Conservation (phyloP, 805 yeast genomes). For the Yarrowia sp. region DNA sequence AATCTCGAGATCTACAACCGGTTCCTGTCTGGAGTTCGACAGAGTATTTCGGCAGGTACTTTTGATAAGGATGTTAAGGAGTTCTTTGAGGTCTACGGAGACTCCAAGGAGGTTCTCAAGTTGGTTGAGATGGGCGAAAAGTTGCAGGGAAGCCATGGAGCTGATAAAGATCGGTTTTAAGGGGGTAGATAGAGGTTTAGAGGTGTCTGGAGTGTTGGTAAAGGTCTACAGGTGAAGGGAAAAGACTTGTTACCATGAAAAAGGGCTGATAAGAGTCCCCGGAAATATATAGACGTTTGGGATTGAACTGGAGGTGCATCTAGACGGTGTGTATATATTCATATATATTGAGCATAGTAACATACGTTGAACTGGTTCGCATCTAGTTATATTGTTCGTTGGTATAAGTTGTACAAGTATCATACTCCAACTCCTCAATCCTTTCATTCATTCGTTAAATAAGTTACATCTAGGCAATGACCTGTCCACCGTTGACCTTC, state of each 20-base stretch:
- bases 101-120: slow-evolving; percentile 1
- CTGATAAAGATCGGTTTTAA: slow-evolving; percentile 7
- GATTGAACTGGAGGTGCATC: too few relatives aligned
- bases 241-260: too few relatives aligned
- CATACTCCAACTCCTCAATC: too few relatives aligned
- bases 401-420: too few relatives aligned
- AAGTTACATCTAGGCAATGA: slow-evolving; percentile 40
- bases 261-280: too few relatives aligned
- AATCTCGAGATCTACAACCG: slow-evolving; percentile 35
- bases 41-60: slow-evolving; percentile 34
- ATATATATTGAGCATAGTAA: too few relatives aligned
- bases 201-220: too few relatives aligned
- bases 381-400: too few relatives aligned
- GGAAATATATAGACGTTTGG: neutral
- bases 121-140: neutral
- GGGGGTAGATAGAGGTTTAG: neutral
- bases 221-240: too few relatives aligned
- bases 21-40: slow-evolving; percentile 38
- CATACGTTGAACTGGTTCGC: too few relatives aligned
- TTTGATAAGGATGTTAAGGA: slow-evolving; percentile 32
- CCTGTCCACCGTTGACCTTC: slow-evolving; percentile 64
- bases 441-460: neutral
- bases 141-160: neutral
- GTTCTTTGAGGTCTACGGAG: slow-evolving; percentile 32
- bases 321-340: neutral